Conservation (phyloP, 2,329 filamentous ascomycete genomes). For the Diaporthe vexans region DNA sequence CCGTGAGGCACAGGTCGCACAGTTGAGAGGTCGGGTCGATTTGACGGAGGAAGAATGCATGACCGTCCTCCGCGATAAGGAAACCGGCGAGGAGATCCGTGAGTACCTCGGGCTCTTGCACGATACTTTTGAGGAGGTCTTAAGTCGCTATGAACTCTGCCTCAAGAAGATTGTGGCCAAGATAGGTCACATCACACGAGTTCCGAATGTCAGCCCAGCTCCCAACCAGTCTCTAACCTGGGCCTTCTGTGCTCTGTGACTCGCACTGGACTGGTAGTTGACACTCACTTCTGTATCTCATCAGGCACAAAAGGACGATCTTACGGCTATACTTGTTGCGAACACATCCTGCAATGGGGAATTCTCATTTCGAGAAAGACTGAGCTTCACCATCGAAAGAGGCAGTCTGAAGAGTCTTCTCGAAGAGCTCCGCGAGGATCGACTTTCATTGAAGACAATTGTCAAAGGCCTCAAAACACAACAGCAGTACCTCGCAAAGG, state of each 20-base stretch:
- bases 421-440: constrained; percentile 18
- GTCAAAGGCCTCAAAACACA: constrained; percentile 7
- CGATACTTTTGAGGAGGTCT: not conserved
- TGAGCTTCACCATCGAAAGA: constrained; percentile 14
- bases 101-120: constrained; percentile 1
- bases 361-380: constrained; percentile 5
- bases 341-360: not conserved
- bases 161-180: constrained; percentile 1
- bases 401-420: not conserved
- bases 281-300: not conserved
- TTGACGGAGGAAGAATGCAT: constrained; percentile 13
- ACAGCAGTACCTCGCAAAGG: not conserved
- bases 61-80: not conserved
- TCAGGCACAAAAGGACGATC: constrained; percentile 9
- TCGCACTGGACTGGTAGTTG: not conserved
- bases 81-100: not conserved
- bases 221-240: not conserved
- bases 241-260: not conserved
- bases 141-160: not conserved
- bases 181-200: constrained; percentile 9
- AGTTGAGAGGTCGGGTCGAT: not conserved
- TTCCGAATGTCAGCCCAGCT: not conserved
- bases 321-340: constrained; percentile 5
- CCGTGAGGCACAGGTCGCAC: constrained; percentile 5
- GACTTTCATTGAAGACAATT: constrained; percentile 6